Percentiles rank a stretch among this genome's conserved stretches.
phyloP scores from a whole-genome alignment of 805 yeast genomes.

The Candida boidinii region DNA sequence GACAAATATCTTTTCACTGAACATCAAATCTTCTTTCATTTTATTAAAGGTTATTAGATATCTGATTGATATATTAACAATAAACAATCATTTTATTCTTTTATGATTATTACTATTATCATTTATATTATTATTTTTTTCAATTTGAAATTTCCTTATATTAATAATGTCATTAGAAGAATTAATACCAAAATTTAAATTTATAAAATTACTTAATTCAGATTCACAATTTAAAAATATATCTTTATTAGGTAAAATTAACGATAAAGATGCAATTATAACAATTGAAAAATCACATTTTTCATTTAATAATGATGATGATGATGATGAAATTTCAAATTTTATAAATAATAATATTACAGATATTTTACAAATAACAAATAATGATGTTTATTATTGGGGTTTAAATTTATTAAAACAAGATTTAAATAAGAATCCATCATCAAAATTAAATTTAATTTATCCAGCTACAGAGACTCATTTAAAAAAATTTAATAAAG shows the following conservation, averaged over 20 bases:
- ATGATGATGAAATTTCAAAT: conserved; percentile 5
- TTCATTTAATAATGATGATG: conserved; percentile 21
- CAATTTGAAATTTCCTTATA: too few species aligned
- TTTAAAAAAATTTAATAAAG: conserved; percentile 63
- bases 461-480: conserved; percentile 89
- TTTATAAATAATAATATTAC: conserved; percentile 12
- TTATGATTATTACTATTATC: too few species aligned
- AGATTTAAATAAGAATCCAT: conserved; percentile 38
- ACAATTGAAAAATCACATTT: conserved; percentile 70
- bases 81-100: too few species aligned
- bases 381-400: conserved; percentile 85
- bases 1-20: too few species aligned
- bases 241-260: conserved; percentile 63
- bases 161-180: conserved; percentile 10
- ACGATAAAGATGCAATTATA: conserved; percentile 53
- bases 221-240: conserved; percentile 62
- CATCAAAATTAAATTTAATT: conserved; percentile 66
- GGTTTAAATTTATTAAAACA: conserved; percentile 46
- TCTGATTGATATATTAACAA: too few species aligned
- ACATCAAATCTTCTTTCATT: too few species aligned
- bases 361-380: conserved; percentile 34
- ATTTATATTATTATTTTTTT: too few species aligned
- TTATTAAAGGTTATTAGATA: too few species aligned
- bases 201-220: conserved; percentile 36
- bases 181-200: conserved; percentile 34